These are phyloP conservation scores for Ogataea ganodermae DNA, from an alignment of 805 yeast species.

Conservation along the genomic window DNA sequence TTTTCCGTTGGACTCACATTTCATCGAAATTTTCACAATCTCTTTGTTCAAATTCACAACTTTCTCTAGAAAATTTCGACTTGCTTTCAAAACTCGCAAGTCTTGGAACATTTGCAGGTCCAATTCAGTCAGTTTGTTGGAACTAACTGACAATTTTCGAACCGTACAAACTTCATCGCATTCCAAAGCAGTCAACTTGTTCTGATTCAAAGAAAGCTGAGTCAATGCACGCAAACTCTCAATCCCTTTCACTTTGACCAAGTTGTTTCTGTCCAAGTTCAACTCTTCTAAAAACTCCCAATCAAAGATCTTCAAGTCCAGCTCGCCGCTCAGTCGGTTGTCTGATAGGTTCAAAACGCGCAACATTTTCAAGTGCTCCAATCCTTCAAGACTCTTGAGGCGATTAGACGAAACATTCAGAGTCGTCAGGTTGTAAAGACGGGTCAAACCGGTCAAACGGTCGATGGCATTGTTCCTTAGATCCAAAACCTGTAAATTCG, in stretches of 20 bases:
- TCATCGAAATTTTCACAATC: slow-evolving; percentile 46
- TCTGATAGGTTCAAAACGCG: slow-evolving; percentile 42
- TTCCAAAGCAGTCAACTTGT: slow-evolving; percentile 35
- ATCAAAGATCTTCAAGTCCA: slow-evolving; percentile 39
- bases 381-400: slow-evolving; percentile 39
- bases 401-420: slow-evolving; percentile 41
- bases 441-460: slow-evolving; percentile 38
- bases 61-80: slow-evolving; percentile 38
- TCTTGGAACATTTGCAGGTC: slow-evolving; percentile 39
- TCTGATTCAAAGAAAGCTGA: slow-evolving; percentile 45
- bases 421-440: slow-evolving; percentile 45
- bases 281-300: slow-evolving; percentile 46
- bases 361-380: slow-evolving; percentile 42
- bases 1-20: slow-evolving; percentile 34
- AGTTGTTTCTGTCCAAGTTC: slow-evolving; percentile 44
- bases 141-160: slow-evolving; percentile 42
- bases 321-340: slow-evolving; percentile 41
- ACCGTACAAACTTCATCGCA: slow-evolving; percentile 29
- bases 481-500: slow-evolving; percentile 45
- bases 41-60: slow-evolving; percentile 35
- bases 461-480: slow-evolving; percentile 41
- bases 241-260: slow-evolving; percentile 38
- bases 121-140: slow-evolving; percentile 38
- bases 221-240: slow-evolving; percentile 39
- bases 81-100: slow-evolving; percentile 46